Percentiles rank a stretch among this genome's conserved stretches.
Conservation (phyloP, 192 early-diverging fungal genomes). For the Entrophospora sp. region DNA sequence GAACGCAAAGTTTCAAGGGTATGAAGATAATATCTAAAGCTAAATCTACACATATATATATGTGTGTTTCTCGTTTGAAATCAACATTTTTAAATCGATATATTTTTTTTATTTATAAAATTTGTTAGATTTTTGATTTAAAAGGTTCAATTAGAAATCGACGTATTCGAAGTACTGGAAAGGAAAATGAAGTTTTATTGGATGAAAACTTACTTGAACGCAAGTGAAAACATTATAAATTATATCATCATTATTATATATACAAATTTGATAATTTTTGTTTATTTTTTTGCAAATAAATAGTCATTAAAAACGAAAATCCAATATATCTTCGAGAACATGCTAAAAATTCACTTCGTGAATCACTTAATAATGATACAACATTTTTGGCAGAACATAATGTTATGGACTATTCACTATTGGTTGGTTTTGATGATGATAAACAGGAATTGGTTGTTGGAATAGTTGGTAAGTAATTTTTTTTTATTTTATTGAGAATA, state of each 20-base stretch:
- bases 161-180: constrained; percentile 79
- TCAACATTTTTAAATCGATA: no score
- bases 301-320: constrained; percentile 62
- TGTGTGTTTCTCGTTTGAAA: neutral
- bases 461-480: constrained; percentile 67
- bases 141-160: constrained; percentile 95
- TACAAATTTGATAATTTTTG: neutral
- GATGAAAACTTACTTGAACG: constrained; percentile 92
- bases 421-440: constrained; percentile 88
- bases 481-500: no score
- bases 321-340: constrained; percentile 89
- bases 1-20: constrained; percentile 67
- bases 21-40: neutral
- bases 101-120: neutral
- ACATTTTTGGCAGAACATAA: constrained; percentile 87
- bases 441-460: constrained; percentile 88
- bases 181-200: constrained; percentile 76
- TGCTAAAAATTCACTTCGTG: constrained; percentile 74
- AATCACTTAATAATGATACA: constrained; percentile 89
- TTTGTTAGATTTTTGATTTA: constrained; percentile 72
- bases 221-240: no score
- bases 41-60: no score
- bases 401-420: constrained; percentile 96
- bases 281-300: neutral
- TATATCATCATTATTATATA: no score